These are phyloP conservation scores for Chamaenerion angustifolium DNA, from an alignment of 345 rosid genomes.

Conservation along the genomic window DNA sequence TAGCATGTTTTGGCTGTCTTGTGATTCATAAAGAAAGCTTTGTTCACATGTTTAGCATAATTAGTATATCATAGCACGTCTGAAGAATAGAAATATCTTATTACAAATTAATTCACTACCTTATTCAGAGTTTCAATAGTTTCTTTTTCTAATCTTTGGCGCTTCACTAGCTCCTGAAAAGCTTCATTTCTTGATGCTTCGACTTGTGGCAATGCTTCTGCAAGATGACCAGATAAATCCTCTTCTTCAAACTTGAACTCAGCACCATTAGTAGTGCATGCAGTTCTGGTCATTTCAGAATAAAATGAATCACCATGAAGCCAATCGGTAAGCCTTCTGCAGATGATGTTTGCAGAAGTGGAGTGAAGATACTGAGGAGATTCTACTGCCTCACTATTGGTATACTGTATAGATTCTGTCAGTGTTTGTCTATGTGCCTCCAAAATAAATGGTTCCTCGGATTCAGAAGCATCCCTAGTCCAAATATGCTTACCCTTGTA, in stretches of 20 bases:
- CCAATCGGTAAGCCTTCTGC: slow-evolving; percentile 13
- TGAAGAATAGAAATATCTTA: too few relatives aligned
- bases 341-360: slow-evolving; percentile 10
- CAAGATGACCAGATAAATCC: slow-evolving; percentile 13
- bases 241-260: slow-evolving; percentile 25
- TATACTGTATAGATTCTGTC: slow-evolving; percentile 1
- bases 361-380: slow-evolving; percentile 12
- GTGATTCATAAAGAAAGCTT: too few relatives aligned
- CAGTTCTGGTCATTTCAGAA: slow-evolving; percentile 8
- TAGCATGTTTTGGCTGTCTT: too few relatives aligned
- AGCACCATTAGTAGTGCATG: slow-evolving; percentile 18
- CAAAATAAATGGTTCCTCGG: slow-evolving; percentile 13
- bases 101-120: slow-evolving; percentile 18
- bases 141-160: slow-evolving; percentile 27
- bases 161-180: slow-evolving; percentile 15
- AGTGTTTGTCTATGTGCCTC: slow-evolving; percentile 7
- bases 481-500: slow-evolving; percentile 44
- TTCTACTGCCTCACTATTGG: background rate
- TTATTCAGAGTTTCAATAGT: slow-evolving; percentile 33
- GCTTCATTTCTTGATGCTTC: slow-evolving; percentile 21
- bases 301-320: slow-evolving; percentile 16
- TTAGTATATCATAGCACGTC: too few relatives aligned
- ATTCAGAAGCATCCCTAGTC: slow-evolving; percentile 45
- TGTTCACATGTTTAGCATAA: too few relatives aligned
- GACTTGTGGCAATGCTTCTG: slow-evolving; percentile 19